These are phyloP conservation scores for Geotrichum aggregatum DNA, from an alignment of 1,139 yeast species.

Conservation along the genomic window DNA sequence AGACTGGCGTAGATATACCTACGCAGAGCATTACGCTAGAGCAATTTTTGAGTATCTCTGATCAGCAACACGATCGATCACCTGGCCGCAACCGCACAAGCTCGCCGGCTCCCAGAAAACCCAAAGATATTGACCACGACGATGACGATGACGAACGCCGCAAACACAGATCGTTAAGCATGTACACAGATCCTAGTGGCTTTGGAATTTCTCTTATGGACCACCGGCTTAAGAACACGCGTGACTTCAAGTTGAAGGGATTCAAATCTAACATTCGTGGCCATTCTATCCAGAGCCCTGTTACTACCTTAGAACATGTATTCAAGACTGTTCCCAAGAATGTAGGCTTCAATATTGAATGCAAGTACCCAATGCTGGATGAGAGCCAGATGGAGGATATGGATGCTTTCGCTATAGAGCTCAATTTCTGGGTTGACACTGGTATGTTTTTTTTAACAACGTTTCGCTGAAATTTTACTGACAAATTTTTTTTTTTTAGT, in stretches of 20 bases:
- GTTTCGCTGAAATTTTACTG: background rate
- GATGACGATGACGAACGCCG: constrained; percentile 10
- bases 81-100: background rate
- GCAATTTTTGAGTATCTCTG: constrained; percentile 61
- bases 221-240: constrained; percentile 77
- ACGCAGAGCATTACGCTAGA: constrained; percentile 90
- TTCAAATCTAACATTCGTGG: constrained; percentile 93
- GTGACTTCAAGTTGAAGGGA: constrained; percentile 80
- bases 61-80: constrained; percentile 18
- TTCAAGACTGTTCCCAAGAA: constrained; percentile 74
- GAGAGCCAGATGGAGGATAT: constrained; percentile 87
- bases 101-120: background rate
- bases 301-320: constrained; percentile 81
- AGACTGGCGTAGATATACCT: constrained; percentile 93
- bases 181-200: constrained; percentile 26
- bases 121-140: constrained; percentile 3
- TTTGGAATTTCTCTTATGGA: constrained; percentile 39
- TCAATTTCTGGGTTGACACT: constrained; percentile 72
- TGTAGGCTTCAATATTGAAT: constrained; percentile 92
- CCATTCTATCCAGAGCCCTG: constrained; percentile 81
- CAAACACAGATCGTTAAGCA: constrained; percentile 29
- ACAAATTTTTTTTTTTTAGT: constrained; percentile 43
- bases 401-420: constrained; percentile 79
- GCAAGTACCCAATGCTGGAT: constrained; percentile 93
- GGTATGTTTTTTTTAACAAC: background rate